phyloP scores from a whole-genome alignment of 768 basidiomycete species.

The Candolleomyces aberdarensis region DNA sequence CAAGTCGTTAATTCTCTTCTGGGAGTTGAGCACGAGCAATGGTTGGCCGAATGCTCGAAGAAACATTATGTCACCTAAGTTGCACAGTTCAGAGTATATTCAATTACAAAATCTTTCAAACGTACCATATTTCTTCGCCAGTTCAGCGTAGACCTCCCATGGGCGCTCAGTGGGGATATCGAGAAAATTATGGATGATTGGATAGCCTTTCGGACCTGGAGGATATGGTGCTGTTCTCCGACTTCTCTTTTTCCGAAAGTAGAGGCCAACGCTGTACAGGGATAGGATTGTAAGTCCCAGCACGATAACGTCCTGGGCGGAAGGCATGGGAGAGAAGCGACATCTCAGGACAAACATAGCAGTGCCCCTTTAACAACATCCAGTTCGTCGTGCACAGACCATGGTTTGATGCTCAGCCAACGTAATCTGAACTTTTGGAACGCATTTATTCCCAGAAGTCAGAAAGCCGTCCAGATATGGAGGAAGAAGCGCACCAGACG shows the following conservation, averaged over 20 bases:
- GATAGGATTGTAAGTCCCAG: background rate
- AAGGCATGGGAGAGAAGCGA: too few relatives aligned
- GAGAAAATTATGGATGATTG: background rate
- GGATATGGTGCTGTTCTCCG: background rate
- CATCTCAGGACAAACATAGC: too few relatives aligned
- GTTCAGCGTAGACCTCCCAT: slow-evolving; percentile 44
- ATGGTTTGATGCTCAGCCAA: too few relatives aligned
- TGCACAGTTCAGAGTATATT: too few relatives aligned
- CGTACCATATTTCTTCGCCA: slow-evolving; percentile 42
- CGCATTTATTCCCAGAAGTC: too few relatives aligned
- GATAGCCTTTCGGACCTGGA: background rate
- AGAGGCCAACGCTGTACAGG: background rate
- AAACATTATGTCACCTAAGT: background rate
- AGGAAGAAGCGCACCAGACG: too few relatives aligned
- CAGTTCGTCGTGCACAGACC: too few relatives aligned
- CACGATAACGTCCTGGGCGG: too few relatives aligned
- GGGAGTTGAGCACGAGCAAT: slow-evolving; percentile 44
- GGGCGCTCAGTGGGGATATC: slow-evolving; percentile 19
- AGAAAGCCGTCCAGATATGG: too few relatives aligned
- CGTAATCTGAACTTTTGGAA: too few relatives aligned
- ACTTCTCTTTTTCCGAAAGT: background rate
- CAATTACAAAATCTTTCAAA: background rate
- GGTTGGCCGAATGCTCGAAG: slow-evolving; percentile 31
- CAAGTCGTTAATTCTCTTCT: slow-evolving; percentile 37
- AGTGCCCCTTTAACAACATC: too few relatives aligned